A percentile compares a stretch with the other conserved stretches of the same genome.
Conservation (phyloP, 257 asterid species). For the Nemophila menziesii region DNA sequence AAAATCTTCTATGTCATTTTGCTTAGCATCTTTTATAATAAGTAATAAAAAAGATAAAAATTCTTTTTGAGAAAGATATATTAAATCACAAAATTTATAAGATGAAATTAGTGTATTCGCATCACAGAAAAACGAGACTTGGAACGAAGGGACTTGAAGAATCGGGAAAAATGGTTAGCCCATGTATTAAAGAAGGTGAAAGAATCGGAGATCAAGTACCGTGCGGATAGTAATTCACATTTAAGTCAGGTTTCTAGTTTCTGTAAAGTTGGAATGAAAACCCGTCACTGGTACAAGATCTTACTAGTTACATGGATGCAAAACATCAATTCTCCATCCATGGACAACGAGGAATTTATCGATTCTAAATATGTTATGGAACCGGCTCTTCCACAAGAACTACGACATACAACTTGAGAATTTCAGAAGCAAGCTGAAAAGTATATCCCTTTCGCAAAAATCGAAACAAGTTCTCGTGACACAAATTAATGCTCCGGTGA, state of each 20-base stretch:
- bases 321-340: conserved; percentile 31
- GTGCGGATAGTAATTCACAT: conserved; percentile 41
- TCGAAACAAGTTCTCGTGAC: conserved; percentile 22
- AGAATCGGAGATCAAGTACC: conserved; percentile 81
- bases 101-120: conserved; percentile 57
- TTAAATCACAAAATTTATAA: too few relatives aligned
- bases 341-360: conserved; percentile 41
- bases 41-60: too few relatives aligned
- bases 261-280: conserved; percentile 80
- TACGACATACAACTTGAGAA: conserved; percentile 49
- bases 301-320: conserved; percentile 77
- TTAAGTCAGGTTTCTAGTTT: conserved; percentile 43
- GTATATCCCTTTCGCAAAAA: conserved; percentile 37
- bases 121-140: conserved; percentile 60
- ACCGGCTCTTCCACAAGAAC: conserved; percentile 78
- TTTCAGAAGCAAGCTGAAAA: conserved; percentile 58
- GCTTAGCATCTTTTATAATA: too few relatives aligned
- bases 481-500: conserved; percentile 49
- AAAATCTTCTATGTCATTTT: too few relatives aligned
- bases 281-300: conserved; percentile 84
- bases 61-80: too few relatives aligned
- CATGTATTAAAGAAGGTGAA: conserved; percentile 84
- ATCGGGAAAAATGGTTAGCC: conserved; percentile 81
- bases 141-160: conserved; percentile 64
- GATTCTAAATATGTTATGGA: conserved; percentile 46